Conservation (phyloP, 495 filamentous ascomycete species). For the Lasiosphaeria hispida region DNA sequence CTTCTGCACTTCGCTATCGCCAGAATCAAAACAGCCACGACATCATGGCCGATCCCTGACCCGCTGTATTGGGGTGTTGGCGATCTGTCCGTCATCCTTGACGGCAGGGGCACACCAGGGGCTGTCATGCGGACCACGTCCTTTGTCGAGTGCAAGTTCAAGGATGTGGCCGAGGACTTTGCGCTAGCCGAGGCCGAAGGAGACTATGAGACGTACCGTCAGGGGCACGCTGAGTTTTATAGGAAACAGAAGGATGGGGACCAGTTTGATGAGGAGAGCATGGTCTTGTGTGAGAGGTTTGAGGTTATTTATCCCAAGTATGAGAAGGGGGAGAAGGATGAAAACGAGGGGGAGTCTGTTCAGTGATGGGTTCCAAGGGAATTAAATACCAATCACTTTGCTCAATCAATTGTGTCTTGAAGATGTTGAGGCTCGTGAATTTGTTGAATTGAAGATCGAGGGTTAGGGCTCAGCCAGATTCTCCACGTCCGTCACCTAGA, state of each 20-base stretch:
- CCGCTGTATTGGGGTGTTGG: conserved; percentile 32
- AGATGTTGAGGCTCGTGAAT: no score
- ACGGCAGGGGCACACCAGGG: conserved; percentile 25
- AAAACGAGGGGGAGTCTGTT: not conserved
- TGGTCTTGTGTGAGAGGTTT: conserved; percentile 36
- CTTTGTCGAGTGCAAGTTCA: conserved; percentile 28
- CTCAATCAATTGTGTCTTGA: no score
- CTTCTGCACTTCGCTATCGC: conserved; percentile 24
- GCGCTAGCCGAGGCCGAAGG: conserved; percentile 35
- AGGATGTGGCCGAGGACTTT: conserved; percentile 33
- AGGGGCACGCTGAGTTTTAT: conserved; percentile 30
- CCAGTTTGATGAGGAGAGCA: conserved; percentile 30
- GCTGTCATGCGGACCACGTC: conserved; percentile 32
- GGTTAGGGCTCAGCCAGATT: no score
- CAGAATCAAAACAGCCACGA: conserved; percentile 33
- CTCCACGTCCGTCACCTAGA: no score
- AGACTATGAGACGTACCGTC: conserved; percentile 26
- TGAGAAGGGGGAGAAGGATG: no score
- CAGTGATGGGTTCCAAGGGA: not conserved
- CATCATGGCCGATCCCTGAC: conserved; percentile 32
- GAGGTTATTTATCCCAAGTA: conserved; percentile 29
- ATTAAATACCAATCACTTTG: no score
- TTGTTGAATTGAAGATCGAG: no score
- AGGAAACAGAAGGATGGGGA: conserved; percentile 18
- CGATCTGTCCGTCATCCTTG: conserved; percentile 33